Base-by-base conservation (phyloP, 169 alveolate genomes). In the Cryptosporidium tyzzeri region DNA sequence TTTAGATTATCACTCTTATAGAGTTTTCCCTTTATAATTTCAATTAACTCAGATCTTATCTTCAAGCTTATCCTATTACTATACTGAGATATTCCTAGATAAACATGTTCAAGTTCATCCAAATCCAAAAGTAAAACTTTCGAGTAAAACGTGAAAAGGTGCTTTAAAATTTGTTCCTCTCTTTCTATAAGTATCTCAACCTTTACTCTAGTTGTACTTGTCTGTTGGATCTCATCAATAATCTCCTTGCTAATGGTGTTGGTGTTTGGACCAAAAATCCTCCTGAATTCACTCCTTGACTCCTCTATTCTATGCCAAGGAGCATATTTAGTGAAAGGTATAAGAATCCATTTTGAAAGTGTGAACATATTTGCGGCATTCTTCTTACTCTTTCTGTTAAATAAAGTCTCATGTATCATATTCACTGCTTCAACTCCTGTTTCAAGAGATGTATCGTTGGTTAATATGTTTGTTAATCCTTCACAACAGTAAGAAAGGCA, bases 301-400 rank as follows among this genome's bases (percentile, higher is more conserved):
- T 80, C 89, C 23, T 80, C 80, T n/a, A 80, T 80, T 29, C 89
- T 80, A 44, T 62, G 29, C 89, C 89, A 80, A 10, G 89, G 89
- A n/a, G 89, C n/a, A 31, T 62, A 80, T 80, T 80, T 80, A 23
- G 74, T 80, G 33, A 80, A 80, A 5, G 89, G 89, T 4, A 16
- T 4, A 4, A 80, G 68, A 14, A 80, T 39, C 89, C 89, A 80
- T n/a, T 44, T 62, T 6, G 61, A 58, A 16, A 80, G 62, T 16
- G 69, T 21, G 51, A 59, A 80, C 29, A 16, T 7, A 8, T 16
- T 33, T 62, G 9, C 35, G 0, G 23, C 18, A 48, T 12, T 41
- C 51, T 26, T 41, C 14, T 65, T 80, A 26, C 51, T 75, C 14
- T 59, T 53, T 55, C 67, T 55, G 23, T 23, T 5, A 45, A 80